Evolutionary conservation across 257 asterid species (phyloP), one percentile per base, ranked within the genome.

Genomic region (Nicotiana otophora): DNA sequence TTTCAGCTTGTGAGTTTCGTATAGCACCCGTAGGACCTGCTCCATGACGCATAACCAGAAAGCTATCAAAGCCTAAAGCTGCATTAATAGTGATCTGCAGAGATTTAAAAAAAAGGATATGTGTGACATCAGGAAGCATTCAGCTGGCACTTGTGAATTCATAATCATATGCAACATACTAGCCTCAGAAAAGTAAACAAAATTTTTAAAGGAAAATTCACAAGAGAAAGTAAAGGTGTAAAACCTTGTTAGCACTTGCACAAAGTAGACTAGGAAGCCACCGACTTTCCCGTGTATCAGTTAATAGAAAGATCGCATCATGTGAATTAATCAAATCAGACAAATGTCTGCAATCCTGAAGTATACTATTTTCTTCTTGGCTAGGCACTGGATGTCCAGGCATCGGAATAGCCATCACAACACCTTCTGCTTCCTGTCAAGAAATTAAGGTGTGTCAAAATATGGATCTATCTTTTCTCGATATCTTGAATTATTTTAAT

Each of bases 1-100:
- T 83, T 85, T 86, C 90, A 67, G 87, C 76, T 79, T 88, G 84
- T 70, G 74, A 87, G 61, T 85, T 83, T 62, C 74, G 86, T 81
- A 84, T 64, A 81, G 87, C 54, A 84, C 83, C 85, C 81, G 80
- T 34, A n/a, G 98, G 97, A 81, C 97, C 97, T 84, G 91, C 92
- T 81, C 99, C 99, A 84, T 96, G 99, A 42, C 98, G 97, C 99
- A 96, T 93, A 79, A 96, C 99, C 80, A 96, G 92, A 89, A 93
- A 96, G 90, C 97, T 93, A 87, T 94, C 99, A 72, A 96, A 96
- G 58, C 99, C 99, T 34, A 96, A 88, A n/a, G 97, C 98, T 68
- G 98, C 97, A 78, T 94, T 90, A 77, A 96, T 91, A 48, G 99
- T 86, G 70, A 96, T 87, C 99, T 94, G 88, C 77, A 78, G 77